Percentiles rank a stretch among this genome's conserved stretches.
phyloP scores from a whole-genome alignment of 2,329 filamentous ascomycete species.

The Colletotrichum sp. region DNA sequence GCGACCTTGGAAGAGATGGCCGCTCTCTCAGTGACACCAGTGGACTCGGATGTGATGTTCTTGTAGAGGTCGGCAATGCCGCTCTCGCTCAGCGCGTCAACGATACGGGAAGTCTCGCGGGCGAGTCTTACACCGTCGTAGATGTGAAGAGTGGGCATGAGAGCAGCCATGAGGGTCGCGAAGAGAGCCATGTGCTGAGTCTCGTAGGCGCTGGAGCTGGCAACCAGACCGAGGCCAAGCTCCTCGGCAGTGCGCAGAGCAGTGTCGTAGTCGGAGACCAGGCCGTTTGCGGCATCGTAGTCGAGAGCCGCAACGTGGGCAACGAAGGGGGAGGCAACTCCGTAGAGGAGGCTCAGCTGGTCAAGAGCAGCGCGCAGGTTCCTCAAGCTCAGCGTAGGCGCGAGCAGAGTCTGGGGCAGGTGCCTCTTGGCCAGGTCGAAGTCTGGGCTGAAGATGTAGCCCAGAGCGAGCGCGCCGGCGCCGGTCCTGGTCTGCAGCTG shows the following conservation, averaged over 20 bases:
- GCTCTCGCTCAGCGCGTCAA: conserved; percentile 78
- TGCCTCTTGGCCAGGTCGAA: conserved; percentile 91
- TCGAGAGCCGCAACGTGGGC: conserved; percentile 92
- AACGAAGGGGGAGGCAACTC: conserved; percentile 90
- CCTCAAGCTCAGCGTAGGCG: conserved; percentile 81
- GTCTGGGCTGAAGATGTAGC: conserved; percentile 97
- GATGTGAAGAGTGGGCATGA: conserved; percentile 84
- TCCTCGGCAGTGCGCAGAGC: conserved; percentile 86
- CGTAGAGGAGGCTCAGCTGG: conserved; percentile 89
- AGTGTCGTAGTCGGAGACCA: conserved; percentile 87
- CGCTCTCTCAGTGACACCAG: conserved; percentile 71
- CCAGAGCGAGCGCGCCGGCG: conserved; percentile 88
- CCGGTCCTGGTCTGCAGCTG: conserved; percentile 87
- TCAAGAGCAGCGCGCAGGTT: conserved; percentile 85
- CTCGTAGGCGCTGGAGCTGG: conserved; percentile 87
- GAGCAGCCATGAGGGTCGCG: conserved; percentile 77
- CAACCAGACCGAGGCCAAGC: conserved; percentile 83
- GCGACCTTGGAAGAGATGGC: conserved; percentile 76
- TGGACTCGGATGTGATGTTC: conserved; percentile 66
- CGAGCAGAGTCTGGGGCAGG: conserved; percentile 89
- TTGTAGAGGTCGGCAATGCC: conserved; percentile 74
- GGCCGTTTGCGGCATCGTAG: conserved; percentile 71
- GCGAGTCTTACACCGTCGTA: conserved; percentile 88
- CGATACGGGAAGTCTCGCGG: conserved; percentile 80
- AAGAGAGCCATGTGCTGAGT: conserved; percentile 95